These are phyloP conservation scores for Trichoderma endophyticum DNA, from an alignment of 2,329 filamentous ascomycete species.

Conservation along the genomic window DNA sequence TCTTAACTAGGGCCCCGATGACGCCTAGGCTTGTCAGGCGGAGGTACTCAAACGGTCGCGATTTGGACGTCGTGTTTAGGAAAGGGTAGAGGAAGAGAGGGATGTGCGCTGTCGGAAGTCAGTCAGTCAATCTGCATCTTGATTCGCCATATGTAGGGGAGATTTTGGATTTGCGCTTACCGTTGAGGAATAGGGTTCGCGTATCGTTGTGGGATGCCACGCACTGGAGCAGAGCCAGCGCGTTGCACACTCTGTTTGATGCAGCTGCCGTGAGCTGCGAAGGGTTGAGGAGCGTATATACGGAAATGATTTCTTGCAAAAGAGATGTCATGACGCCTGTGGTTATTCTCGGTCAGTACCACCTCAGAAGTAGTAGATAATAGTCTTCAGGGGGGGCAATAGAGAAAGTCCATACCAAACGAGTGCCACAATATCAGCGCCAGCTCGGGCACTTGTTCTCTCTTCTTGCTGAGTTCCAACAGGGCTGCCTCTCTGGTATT, in stretches of 20 bases:
- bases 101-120: constrained; percentile 70
- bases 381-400: neutral
- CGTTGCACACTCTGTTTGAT: constrained; percentile 96
- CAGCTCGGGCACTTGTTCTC: constrained; percentile 94
- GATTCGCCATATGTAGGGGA: neutral
- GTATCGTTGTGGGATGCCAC: constrained; percentile 98
- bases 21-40: constrained; percentile 93
- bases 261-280: constrained; percentile 97
- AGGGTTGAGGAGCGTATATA: constrained; percentile 94
- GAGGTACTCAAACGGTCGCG: constrained; percentile 93
- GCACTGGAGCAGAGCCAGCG: constrained; percentile 90
- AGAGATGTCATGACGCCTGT: constrained; percentile 96
- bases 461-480: constrained; percentile 95
- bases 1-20: constrained; percentile 96
- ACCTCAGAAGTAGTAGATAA: neutral
- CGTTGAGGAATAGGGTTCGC: constrained; percentile 85
- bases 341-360: neutral
- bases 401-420: constrained; percentile 64
- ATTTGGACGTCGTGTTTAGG: constrained; percentile 97
- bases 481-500: constrained; percentile 84
- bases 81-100: constrained; percentile 97
- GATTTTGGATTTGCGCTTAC: constrained; percentile 49
- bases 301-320: constrained; percentile 96
- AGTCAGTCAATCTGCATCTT: neutral
- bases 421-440: constrained; percentile 98